phyloP scores from a whole-genome alignment of 306 rosid genomes.

The Vigna radiata region DNA sequence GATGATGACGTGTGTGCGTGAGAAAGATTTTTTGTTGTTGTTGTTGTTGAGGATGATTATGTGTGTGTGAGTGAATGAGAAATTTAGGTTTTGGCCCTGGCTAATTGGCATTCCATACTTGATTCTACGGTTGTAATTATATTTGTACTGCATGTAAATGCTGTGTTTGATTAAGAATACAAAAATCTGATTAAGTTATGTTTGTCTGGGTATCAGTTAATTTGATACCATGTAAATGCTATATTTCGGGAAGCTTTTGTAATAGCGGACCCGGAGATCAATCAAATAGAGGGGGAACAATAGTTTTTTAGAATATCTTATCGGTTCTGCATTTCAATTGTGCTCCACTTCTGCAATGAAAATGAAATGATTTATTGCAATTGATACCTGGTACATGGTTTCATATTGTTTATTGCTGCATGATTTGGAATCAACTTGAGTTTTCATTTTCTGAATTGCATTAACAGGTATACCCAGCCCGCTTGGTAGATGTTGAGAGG shows the following conservation, averaged over 20 bases:
- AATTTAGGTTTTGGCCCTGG: conserved; percentile 15
- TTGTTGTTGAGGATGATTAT: not conserved
- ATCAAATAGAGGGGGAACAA: conserved; percentile 27
- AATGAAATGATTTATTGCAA: conserved; percentile 39
- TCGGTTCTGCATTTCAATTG: conserved; percentile 24
- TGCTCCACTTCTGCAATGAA: conserved; percentile 17
- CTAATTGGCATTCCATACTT: conserved; percentile 20
- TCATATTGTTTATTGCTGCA: conserved; percentile 26
- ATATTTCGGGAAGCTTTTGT: conserved; percentile 23
- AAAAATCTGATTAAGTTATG: not conserved
- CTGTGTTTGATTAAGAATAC: not conserved
- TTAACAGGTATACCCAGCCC: conserved; percentile 76
- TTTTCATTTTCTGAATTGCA: conserved; percentile 32
- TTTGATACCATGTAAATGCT: conserved; percentile 11
- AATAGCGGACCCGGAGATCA: not conserved
- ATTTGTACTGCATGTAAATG: conserved; percentile 9
- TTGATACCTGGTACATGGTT: not conserved
- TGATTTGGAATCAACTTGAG: conserved; percentile 20
- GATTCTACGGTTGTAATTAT: conserved; percentile 3
- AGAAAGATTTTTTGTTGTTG: not conserved
- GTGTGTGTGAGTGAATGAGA: not conserved
- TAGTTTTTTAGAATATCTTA: conserved; percentile 33
- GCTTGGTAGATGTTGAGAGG: conserved; percentile 82
- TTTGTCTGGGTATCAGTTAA: not conserved
- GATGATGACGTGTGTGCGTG: not conserved